phyloP scores from a whole-genome alignment of 108 stramenopile genomes.

The Cyclostephanos tholiformis region DNA sequence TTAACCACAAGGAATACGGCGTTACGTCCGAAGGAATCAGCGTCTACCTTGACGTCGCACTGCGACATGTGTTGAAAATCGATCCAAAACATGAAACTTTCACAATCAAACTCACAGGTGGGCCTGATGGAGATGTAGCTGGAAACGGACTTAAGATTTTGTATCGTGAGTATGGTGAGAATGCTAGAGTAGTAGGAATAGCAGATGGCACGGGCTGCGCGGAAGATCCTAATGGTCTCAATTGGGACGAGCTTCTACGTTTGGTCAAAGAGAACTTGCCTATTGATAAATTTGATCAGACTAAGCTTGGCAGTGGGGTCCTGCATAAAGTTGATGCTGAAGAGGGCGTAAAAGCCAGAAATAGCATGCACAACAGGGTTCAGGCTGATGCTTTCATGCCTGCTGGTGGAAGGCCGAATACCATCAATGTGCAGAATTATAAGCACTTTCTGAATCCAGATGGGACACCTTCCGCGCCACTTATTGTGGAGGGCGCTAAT shows the following conservation, averaged over 20 bases:
- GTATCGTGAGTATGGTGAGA: conserved; percentile 93
- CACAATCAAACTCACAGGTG: conserved; percentile 96
- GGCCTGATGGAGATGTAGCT: conserved; percentile 98
- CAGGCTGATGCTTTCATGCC: conserved; percentile 96
- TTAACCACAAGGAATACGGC: conserved; percentile 98
- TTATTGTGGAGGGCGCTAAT: conserved; percentile 98
- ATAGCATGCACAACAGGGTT: conserved; percentile 97
- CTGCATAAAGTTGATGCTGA: conserved; percentile 83
- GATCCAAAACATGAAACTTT: conserved; percentile 88
- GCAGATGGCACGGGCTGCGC: conserved; percentile 96
- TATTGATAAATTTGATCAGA: conserved; percentile 79
- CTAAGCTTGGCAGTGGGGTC: conserved; percentile 77
- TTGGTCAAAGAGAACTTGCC: conserved; percentile 74
- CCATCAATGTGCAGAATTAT: conserved; percentile 92
- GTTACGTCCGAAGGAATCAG: conserved; percentile 96
- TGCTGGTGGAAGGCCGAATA: conserved; percentile 96
- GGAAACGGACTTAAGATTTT: conserved; percentile 98
- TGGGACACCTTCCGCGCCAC: conserved; percentile 81
- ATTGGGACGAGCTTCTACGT: conserved; percentile 90
- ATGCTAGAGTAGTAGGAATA: conserved; percentile 92
- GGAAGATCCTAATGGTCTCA: conserved; percentile 95
- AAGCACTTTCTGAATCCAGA: conserved; percentile 79
- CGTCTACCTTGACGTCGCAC: conserved; percentile 94
- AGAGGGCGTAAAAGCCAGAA: conserved; percentile 90
- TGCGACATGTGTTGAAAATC: conserved; percentile 77